Base-by-base conservation (phyloP, 257 asterid species). In the Solanum pinnatisectum region DNA sequence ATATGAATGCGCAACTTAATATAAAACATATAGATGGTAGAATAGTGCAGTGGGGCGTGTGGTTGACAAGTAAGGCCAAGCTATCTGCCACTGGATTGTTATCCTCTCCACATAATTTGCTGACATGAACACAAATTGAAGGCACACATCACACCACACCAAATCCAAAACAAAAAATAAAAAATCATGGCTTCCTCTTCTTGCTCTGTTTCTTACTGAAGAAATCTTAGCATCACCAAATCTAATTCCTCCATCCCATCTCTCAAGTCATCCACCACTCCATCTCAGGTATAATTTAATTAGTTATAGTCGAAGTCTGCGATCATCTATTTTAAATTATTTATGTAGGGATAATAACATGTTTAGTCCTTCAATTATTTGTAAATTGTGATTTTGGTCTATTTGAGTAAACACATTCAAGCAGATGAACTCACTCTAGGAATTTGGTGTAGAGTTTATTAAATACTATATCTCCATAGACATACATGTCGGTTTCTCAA, bases 201-300 rank as follows among this genome's bases (percentile, higher is more conserved):
- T 78, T 93, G 93, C 84, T 85, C 96, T n/a, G 90, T 93, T 87
- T 90, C 96, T 10, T 92, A 92, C 87, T 89, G 88, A 83, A 89
- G 92, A 84, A 95, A 83, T 82, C 90, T 83, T 78, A 91, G 94
- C 78, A 63, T 87, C 84, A 91, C 89, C 33, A 86, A 46, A 33
- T 10, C 88, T 79, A 67, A 88, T 88, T 59, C 86, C 23, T 84
- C 93, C 16, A 91, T 49, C 90, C 79, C 91, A 23, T 79, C 85
- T 73, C 85, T 87, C 40, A 89, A 88, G 67, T 85, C 76, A 3
- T 44, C 87, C 36, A 72, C 44, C 56, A 92, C 93, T 49, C 92
- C 90, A 13, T 89, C 52, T 60, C 95, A 89, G 98, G 98, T 95
- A 88, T 35, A 10, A 49, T 86, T 27, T 3, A 68, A 44, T 85